Evolutionary conservation across 495 filamentous ascomycete genomes (phyloP).

Genomic region (Collariella sp.): DNA sequence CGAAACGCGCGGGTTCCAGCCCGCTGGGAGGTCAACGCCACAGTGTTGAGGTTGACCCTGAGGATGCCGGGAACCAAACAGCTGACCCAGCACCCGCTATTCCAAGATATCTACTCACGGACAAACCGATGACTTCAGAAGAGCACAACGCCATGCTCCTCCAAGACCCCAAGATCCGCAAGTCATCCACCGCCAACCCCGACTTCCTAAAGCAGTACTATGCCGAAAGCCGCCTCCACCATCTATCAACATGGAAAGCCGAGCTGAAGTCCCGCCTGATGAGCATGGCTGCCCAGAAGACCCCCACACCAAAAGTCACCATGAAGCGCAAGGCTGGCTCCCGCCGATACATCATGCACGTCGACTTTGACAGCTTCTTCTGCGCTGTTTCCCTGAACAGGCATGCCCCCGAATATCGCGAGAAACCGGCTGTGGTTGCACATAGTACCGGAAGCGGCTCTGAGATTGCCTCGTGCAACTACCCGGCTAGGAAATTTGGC

Average conservation of each 20-base stretch:
- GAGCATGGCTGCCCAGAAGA: conserved; percentile 57
- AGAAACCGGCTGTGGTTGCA: conserved; percentile 83
- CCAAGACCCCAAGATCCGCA: conserved; percentile 69
- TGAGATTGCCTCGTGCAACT: conserved; percentile 96
- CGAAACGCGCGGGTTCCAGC: not conserved
- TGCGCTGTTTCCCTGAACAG: conserved; percentile 80
- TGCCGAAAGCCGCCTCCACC: conserved; percentile 84
- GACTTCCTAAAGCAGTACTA: conserved; percentile 92
- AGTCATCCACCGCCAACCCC: conserved; percentile 80
- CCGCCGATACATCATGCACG: conserved; percentile 81
- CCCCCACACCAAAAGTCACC: conserved; percentile 28
- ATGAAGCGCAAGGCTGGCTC: conserved; percentile 47
- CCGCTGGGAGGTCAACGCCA: not conserved
- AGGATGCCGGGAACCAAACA: not conserved
- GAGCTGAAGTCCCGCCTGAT: conserved; percentile 83
- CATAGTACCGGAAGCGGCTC: conserved; percentile 78
- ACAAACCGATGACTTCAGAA: conserved; percentile 62
- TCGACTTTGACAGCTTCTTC: conserved; percentile 98
- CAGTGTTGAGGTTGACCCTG: not conserved
- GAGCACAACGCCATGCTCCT: conserved; percentile 82
- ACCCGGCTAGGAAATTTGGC: conserved; percentile 73
- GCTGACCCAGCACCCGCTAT: not conserved
- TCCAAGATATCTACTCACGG: not conserved
- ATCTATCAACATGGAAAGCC: conserved; percentile 92
- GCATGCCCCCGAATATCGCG: conserved; percentile 55